A percentile compares a stretch with the other conserved stretches of the same genome.
Conservation (phyloP, 805 yeast species). For the Citeromyces matritensis region DNA sequence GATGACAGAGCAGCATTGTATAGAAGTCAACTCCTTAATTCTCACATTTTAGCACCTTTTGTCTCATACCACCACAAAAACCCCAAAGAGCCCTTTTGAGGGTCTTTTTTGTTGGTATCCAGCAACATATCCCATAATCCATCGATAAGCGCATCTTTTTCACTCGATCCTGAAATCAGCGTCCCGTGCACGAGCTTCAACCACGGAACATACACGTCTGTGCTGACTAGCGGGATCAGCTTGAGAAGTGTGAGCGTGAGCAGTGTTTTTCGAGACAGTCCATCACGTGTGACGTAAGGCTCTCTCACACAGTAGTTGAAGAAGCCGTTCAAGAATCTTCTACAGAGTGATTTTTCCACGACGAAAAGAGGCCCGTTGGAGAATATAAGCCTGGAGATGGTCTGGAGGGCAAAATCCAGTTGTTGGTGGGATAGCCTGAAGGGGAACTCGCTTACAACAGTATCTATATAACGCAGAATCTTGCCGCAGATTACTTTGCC, state of each 20-base stretch:
- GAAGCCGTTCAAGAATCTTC: slow-evolving; percentile 24
- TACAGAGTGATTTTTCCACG: slow-evolving; percentile 11
- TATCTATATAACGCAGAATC: slow-evolving; percentile 23
- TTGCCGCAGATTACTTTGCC: slow-evolving; percentile 6
- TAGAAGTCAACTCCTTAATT: too few relatives aligned
- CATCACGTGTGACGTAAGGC: too few relatives aligned
- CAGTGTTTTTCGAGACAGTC: slow-evolving; percentile 12
- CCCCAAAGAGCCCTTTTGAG: slow-evolving; percentile 39
- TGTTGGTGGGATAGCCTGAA: slow-evolving; percentile 33
- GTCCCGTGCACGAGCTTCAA: too few relatives aligned
- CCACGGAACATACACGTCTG: too few relatives aligned
- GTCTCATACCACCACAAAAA: slow-evolving; percentile 49
- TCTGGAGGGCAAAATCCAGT: slow-evolving; percentile 38
- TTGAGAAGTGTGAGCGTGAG: too few relatives aligned
- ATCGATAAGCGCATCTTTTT: slow-evolving; percentile 10
- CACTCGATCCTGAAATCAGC: too few relatives aligned
- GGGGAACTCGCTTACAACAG: slow-evolving; percentile 44
- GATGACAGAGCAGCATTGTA: too few relatives aligned
- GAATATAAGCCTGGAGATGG: slow-evolving; percentile 28
- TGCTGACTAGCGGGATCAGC: too few relatives aligned
- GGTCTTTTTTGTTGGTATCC: slow-evolving; percentile 36
- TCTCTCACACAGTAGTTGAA: slow-evolving; percentile 23
- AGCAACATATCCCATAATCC: slow-evolving; percentile 34
- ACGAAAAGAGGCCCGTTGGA: slow-evolving; percentile 18
- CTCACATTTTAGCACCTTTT: too few relatives aligned